Base-by-base conservation (phyloP, 2,329 filamentous ascomycete species). In the Paecilomyces sp. region DNA sequence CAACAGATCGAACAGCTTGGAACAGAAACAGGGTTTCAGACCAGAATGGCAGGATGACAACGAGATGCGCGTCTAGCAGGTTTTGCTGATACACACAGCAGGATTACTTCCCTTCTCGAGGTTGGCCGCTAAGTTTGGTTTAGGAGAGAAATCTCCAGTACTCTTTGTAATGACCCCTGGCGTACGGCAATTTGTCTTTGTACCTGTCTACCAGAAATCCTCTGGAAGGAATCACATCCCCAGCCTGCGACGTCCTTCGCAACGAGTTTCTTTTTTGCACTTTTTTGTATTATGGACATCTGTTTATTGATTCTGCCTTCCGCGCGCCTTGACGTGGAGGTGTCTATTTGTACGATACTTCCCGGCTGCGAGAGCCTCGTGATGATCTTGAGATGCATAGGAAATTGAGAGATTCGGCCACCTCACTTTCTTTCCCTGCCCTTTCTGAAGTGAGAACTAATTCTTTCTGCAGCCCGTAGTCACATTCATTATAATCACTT, bases 81-180 rank as follows among this genome's bases (percentile, higher is more conserved):
- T 65, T 64, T 28, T 58, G 63, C 59, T 63, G 68, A 65, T 66
- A 69, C 60, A 65, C 57, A 61, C 57, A 59, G 67, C 67, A 69
- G 67, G 67, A 72, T 76, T 67, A 69, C 72, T 70, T 71, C 74
- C 68, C n/a, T 47, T 47, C 61, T 69, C 69, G 77, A 80, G 77
- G 77, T 75, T 77, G 78, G 79, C 76, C 76, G 72, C 72, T 70
- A 59, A 65, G 77, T 73, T 71, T 70, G 73, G 76, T 77, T 76
- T 75, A 69, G 64, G 69, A 65, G 61, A 70, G 67, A 66, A 65
- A 61, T 66, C 68, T 67, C 68, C 60, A 69, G 63, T 47, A 22
- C 58, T 65, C 60, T 33, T 54, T 69, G 67, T 72, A 72, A 73
- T 66, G 68, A 66, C 70, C 65, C 60, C 61, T 64, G 64, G 65